Evolutionary conservation across 164 flowering plant genomes (phyloP), one percentile per base, ranked within the genome.

Genomic region (Dillenia turbinata): DNA sequence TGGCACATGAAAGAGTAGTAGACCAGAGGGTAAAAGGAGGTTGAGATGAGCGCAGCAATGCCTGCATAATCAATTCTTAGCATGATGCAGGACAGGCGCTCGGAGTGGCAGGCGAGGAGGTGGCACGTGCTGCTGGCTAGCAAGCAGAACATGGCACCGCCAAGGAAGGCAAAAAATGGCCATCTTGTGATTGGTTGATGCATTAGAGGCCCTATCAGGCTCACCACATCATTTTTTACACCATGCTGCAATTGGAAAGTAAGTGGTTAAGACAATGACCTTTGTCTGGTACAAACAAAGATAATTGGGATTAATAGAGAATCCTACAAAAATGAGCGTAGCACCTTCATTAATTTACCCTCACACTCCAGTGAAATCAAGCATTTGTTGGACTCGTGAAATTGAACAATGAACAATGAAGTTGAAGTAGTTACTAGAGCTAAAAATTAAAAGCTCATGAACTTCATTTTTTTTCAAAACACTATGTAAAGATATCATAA

Each of bases 81-180:
- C 96, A 94, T 81, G 66, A 94, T 86, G 81, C 86, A 94, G 14
- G 97, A 71, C n/a, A 88, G 10, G 10, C 96, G 90, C 59, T 83
- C 74, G 0, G 99, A 94, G 69, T 88, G 93, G 75, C 99, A 94
- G 0, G 89, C 84, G 60, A 94, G 82, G 48, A 94, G 91, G 70
- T 94, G 99, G 77, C 97, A 94, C 5, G 83, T 78, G 81, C 99
- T 91, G 82, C 99, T 94, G 40, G 96, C 84, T 9, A 94, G 77
- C 64, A 94, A 73, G 75, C 97, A 94, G 61, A 94, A 91, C 99
- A 94, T 91, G 48, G 99, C 99, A 12, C 99, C 99, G 14, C 99
- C 96, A 62, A 94, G 47, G 76, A 91, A 94, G 17, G 86, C 88
- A 59, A 77, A 94, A 72, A 94, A 91, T 14, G 99, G 99, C 99